Base-by-base conservation (phyloP, 208 protist species). In the Crithidia expoeki region DNA sequence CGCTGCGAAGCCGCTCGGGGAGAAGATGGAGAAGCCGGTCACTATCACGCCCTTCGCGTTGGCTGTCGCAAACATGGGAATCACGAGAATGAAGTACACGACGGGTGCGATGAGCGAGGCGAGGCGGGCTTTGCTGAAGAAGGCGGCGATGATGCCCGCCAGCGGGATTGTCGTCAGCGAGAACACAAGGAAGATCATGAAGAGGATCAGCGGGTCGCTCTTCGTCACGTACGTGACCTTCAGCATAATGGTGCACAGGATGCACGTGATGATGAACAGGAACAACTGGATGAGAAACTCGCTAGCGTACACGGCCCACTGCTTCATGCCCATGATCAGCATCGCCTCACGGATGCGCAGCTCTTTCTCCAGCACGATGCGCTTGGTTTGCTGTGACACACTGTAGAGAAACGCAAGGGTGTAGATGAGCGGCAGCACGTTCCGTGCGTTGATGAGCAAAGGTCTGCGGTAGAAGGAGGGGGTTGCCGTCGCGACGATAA, bases 321-420 rank as follows among this genome's bases (percentile, higher is more conserved):
- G 68, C 28, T 59, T 72, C 6, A 96, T 74, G 17, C 92, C 92
- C 92, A 96, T 96, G 66, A 96, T 95, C n/a, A 92, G 75, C 81
- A 95, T 87, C 25, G 86, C 81, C 68, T 96, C 86, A 23, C 88
- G 84, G n/a, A 96, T 81, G 28, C 86, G 87, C 59, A 93, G 57
- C 72, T 96, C 92, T 73, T 96, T 96, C 64, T 96, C 89, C 51
- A 90, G 40, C 44, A 96, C 91, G 49, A 96, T 81, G 12, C 72
- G 75, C 68, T 86, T 92, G 7, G 87, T 87, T 67, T 86, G 72
- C 80, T 90, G 85, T 17, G 80, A 80, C 5, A 95, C 78, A 5
- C 85, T 81, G 76, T 93, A 92, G 21, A 95, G 74, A 52, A 90
- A 95, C 33, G 74, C 25, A 25, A 55, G 6, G 32, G n/a, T n/a